Percentiles rank a stretch among this genome's conserved stretches.
Evolutionary conservation across 495 filamentous ascomycete species (phyloP).

Genomic region (Podospora australis): DNA sequence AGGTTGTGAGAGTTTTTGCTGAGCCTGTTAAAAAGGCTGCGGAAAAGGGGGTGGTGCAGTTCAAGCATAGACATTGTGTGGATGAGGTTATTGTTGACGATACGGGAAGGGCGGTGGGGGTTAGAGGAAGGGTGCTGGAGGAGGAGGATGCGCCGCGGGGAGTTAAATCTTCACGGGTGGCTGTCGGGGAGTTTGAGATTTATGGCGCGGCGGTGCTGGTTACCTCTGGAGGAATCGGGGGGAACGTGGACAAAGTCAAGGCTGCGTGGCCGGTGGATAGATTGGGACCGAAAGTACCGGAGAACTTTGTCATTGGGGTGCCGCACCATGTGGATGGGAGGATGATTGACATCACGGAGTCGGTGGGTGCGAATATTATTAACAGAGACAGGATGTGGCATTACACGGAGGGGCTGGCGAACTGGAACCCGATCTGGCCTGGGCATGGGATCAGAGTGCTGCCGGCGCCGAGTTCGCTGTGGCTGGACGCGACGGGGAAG

Average conservation of each 20-base stretch:
- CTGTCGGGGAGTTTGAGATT: constrained; percentile 39
- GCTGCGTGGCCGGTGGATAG: constrained; percentile 41
- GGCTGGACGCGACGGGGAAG: constrained; percentile 48
- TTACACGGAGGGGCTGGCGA: constrained; percentile 47
- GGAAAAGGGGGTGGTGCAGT: constrained; percentile 41
- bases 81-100: constrained; percentile 44
- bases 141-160: constrained; percentile 35
- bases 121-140: constrained; percentile 41
- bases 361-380: constrained; percentile 39
- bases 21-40: constrained; percentile 42
- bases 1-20: constrained; percentile 43
- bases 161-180: constrained; percentile 34
- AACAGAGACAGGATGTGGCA: constrained; percentile 51
- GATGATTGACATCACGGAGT: constrained; percentile 44
- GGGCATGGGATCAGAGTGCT: constrained; percentile 46
- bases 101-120: constrained; percentile 39
- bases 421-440: constrained; percentile 49
- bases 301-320: constrained; percentile 45
- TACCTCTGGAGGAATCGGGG: constrained; percentile 44
- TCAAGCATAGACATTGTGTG: constrained; percentile 42
- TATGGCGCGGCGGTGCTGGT: constrained; percentile 39
- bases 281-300: constrained; percentile 38
- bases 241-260: constrained; percentile 46
- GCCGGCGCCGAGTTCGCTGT: constrained; percentile 45
- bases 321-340: constrained; percentile 48